Percentiles rank a stretch among this genome's conserved stretches.
phyloP scores from a whole-genome alignment of 1,284 basidiomycete species.

The Cystobasidium pallidum region DNA sequence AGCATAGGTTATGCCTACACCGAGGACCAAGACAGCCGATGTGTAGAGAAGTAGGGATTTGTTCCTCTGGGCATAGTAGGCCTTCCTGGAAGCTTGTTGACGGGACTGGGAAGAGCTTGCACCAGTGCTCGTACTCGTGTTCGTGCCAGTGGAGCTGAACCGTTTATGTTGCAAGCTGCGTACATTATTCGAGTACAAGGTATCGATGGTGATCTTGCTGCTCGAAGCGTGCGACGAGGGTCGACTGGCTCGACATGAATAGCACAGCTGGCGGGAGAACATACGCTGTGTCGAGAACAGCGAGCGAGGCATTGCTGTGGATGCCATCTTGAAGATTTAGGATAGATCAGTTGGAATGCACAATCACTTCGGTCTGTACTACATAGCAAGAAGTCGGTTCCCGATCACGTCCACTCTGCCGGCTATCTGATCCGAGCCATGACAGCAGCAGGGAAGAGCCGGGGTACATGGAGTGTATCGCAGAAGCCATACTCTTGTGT shows the following conservation, averaged over 20 bases:
- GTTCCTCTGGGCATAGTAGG: conserved; percentile 41
- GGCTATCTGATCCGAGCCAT: background rate
- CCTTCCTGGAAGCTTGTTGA: conserved; percentile 21
- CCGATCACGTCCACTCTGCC: background rate
- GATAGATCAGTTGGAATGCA: background rate
- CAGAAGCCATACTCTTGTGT: too few species aligned
- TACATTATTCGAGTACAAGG: background rate
- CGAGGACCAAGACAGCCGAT: conserved; percentile 66
- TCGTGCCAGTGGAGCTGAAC: conserved; percentile 10
- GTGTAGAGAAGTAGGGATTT: conserved; percentile 49
- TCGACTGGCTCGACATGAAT: background rate
- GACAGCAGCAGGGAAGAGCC: background rate
- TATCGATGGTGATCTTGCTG: conserved; percentile 15
- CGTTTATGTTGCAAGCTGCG: background rate
- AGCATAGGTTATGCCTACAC: conserved; percentile 86
- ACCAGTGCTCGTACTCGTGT: too few species aligned
- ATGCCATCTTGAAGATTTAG: background rate
- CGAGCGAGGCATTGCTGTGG: background rate
- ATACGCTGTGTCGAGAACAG: conserved; percentile 8
- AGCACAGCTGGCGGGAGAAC: background rate
- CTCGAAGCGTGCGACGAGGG: conserved; percentile 5
- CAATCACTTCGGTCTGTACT: background rate
- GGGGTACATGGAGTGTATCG: too few species aligned
- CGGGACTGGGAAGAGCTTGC: background rate
- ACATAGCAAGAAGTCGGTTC: background rate